phyloP scores from a whole-genome alignment of 2,329 filamentous ascomycete species.

The Fusarium phyllophilum region DNA sequence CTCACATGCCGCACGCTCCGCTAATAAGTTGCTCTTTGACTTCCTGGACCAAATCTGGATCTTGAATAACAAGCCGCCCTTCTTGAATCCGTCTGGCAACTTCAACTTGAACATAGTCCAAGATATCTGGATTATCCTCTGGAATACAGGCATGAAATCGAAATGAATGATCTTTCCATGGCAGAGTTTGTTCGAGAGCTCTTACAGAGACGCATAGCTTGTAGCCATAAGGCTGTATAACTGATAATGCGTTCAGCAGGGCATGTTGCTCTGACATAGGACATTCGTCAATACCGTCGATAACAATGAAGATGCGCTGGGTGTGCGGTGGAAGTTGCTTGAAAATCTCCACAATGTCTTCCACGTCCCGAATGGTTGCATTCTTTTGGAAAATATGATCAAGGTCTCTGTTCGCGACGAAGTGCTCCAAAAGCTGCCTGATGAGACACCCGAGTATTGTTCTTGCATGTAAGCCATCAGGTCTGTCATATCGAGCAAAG shows the following conservation, averaged over 20 bases:
- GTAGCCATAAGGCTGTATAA: not conserved
- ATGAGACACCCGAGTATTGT: conserved; percentile 48
- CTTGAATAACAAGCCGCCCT: conserved; percentile 13
- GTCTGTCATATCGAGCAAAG: conserved; percentile 47
- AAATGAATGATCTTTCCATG: not conserved
- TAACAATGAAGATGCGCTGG: not conserved
- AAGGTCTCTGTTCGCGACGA: accelerated
- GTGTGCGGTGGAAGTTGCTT: not conserved
- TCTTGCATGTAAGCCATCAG: conserved; percentile 42
- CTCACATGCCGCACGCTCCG: conserved; percentile 49
- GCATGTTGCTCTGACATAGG: not conserved
- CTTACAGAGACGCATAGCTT: not conserved
- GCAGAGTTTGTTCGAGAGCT: accelerated
- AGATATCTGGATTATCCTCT: conserved; percentile 41
- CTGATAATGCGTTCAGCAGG: not conserved
- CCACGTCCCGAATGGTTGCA: not conserved
- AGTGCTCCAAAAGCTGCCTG: conserved; percentile 47
- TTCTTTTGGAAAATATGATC: not conserved
- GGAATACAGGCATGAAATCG: conserved; percentile 4
- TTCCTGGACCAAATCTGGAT: conserved; percentile 31
- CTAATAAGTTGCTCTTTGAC: conserved; percentile 32
- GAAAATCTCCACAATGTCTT: not conserved
- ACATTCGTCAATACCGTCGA: conserved; percentile 39
- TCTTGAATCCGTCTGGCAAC: conserved; percentile 7
- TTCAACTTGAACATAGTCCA: conserved; percentile 28